Conservation (phyloP, 371 early-diverging fungal species). For the Apophysomyces variabilis region DNA sequence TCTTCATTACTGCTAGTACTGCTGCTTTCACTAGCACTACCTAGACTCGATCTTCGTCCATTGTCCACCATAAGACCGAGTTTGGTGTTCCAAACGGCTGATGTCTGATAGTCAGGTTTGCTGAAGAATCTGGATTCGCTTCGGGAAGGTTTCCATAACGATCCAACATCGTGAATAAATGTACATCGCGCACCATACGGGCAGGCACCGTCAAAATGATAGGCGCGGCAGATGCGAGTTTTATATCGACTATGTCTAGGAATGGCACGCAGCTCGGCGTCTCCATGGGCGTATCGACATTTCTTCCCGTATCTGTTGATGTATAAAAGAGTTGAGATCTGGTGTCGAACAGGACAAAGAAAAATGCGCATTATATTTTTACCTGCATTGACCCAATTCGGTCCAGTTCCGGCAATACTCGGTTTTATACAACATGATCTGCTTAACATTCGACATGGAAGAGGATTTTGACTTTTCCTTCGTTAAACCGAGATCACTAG, state of each 20-base stretch:
- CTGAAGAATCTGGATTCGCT: slow-evolving; percentile 25
- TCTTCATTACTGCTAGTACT: neutral
- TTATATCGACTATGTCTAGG: slow-evolving; percentile 92
- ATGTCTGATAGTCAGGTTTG: slow-evolving; percentile 7
- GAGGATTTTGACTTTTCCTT: neutral
- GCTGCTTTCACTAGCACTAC: neutral
- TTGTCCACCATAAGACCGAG: neutral
- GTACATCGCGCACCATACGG: slow-evolving; percentile 92
- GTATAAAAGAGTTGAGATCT: neutral
- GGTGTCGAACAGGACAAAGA: neutral
- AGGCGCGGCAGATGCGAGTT: slow-evolving; percentile 82
- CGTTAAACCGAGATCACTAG: neutral
- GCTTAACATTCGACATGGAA: slow-evolving; percentile 40
- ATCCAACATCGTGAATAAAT: slow-evolving; percentile 74
- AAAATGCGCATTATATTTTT: slow-evolving; percentile 15
- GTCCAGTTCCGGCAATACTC: slow-evolving; percentile 93
- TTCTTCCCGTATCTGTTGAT: slow-evolving; percentile 74
- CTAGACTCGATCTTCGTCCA: neutral
- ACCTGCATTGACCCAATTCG: slow-evolving; percentile 87
- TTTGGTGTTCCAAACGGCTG: slow-evolving; percentile 5
- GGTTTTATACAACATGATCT: slow-evolving; percentile 89
- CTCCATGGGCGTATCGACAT: slow-evolving; percentile 94
- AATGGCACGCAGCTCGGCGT: slow-evolving; percentile 76
- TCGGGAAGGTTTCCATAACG: slow-evolving; percentile 16
- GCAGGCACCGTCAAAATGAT: slow-evolving; percentile 86